phyloP scores from a whole-genome alignment of 495 filamentous ascomycete species.

The Recurvomyces mirabilis region DNA sequence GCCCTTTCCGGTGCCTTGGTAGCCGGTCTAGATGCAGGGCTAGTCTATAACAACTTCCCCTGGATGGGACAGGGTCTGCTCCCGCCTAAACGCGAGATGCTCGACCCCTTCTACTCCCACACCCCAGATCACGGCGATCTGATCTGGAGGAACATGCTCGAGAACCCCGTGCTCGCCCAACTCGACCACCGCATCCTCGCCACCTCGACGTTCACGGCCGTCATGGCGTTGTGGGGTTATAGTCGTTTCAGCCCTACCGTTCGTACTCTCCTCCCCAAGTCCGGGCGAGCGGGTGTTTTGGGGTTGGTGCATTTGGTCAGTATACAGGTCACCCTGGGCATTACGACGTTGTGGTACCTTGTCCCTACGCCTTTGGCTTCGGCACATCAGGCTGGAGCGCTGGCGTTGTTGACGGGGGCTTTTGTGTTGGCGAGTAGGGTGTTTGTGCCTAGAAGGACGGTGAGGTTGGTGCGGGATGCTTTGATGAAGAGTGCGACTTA shows the following conservation, averaged over 20 bases:
- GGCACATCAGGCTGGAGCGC: constrained; percentile 80
- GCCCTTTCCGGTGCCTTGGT: constrained; percentile 90
- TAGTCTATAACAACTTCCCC: constrained; percentile 98
- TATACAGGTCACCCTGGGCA: constrained; percentile 74
- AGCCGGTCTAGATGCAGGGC: constrained; percentile 84
- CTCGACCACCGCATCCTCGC: constrained; percentile 91
- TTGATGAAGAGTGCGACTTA: background rate
- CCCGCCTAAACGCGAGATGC: constrained; percentile 73
- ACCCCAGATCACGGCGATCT: constrained; percentile 63
- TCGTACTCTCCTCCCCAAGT: constrained; percentile 44
- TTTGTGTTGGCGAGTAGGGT: constrained; percentile 60
- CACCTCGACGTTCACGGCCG: constrained; percentile 71
- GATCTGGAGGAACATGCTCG: constrained; percentile 92
- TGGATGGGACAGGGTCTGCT: constrained; percentile 77
- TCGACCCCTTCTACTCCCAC: constrained; percentile 74
- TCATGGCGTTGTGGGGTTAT: constrained; percentile 69
- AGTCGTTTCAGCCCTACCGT: constrained; percentile 51
- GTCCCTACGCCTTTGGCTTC: constrained; percentile 82
- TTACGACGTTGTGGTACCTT: constrained; percentile 82
- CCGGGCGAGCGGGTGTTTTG: constrained; percentile 57
- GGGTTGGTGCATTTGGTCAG: constrained; percentile 75
- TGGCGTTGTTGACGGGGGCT: constrained; percentile 73
- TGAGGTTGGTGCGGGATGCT: constrained; percentile 11
- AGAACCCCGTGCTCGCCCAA: constrained; percentile 91
- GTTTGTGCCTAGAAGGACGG: constrained; percentile 38